A percentile compares a stretch with the other conserved stretches of the same genome.
These are phyloP conservation scores for Fusarium nematophilum DNA, from an alignment of 2,329 filamentous ascomycete species.

Conservation along the genomic window DNA sequence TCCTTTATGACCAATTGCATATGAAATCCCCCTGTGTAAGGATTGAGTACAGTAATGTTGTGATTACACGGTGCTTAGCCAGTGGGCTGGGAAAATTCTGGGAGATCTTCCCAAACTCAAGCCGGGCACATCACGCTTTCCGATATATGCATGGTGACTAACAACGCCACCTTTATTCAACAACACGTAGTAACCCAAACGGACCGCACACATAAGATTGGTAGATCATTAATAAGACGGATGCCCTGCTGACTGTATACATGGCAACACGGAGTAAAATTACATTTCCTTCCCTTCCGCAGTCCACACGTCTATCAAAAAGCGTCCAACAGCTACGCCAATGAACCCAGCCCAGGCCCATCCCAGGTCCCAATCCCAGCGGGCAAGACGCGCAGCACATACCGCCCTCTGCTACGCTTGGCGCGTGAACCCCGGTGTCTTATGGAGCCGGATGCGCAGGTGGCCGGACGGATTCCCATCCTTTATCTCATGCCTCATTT, in stretches of 20 bases:
- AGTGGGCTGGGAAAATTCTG: no score
- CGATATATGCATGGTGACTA: no score
- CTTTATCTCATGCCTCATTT: conserved; percentile 15
- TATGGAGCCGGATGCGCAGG: conserved; percentile 20
- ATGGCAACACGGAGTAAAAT: conserved; percentile 55
- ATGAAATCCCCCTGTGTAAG: no score
- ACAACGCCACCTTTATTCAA: no score
- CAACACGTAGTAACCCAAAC: no score
- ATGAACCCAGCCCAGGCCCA: conserved; percentile 33
- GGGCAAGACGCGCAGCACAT: conserved; percentile 28
- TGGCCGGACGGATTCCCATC: conserved; percentile 25
- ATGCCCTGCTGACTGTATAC: conserved; percentile 49
- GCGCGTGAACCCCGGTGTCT: conserved; percentile 17
- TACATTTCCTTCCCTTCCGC: conserved; percentile 51
- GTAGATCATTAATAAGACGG: conserved; percentile 48
- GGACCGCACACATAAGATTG: conserved; percentile 29
- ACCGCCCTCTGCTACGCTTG: conserved; percentile 25
- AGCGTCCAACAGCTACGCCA: conserved; percentile 43
- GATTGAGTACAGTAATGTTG: no score
- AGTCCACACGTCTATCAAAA: conserved; percentile 53
- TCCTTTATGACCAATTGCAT: no score
- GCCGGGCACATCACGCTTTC: no score
- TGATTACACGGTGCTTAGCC: no score
- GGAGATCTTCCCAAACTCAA: no score
- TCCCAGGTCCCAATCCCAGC: conserved; percentile 27